phyloP scores from a whole-genome alignment of 352 stramenopile species.

The Globisporangium irregulare region DNA sequence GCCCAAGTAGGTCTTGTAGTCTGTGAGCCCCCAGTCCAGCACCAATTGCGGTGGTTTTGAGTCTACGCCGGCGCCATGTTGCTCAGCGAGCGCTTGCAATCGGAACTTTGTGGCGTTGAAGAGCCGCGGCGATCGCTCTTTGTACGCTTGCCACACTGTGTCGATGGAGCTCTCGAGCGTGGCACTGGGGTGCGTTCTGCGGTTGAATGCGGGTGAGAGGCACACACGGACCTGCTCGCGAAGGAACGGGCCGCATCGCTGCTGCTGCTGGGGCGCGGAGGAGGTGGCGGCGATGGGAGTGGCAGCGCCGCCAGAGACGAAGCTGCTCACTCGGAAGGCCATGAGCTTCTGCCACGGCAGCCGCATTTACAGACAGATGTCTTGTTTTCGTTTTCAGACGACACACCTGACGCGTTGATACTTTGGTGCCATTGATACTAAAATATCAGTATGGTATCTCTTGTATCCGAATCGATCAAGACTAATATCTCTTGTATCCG shows the following conservation, averaged over 20 bases:
- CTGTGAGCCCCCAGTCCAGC: slow-evolving; percentile 48
- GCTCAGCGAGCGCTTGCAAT: slow-evolving; percentile 14
- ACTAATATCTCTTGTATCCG: too few species aligned
- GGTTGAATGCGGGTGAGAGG: slow-evolving; percentile 45
- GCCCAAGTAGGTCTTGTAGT: slow-evolving; percentile 78
- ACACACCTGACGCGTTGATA: too few species aligned
- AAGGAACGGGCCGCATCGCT: slow-evolving; percentile 18
- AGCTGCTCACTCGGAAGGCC: slow-evolving; percentile 34
- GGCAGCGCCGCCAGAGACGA: slow-evolving; percentile 16
- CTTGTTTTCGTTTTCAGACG: neutral
- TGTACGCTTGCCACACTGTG: slow-evolving; percentile 38
- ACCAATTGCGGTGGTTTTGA: slow-evolving; percentile 11
- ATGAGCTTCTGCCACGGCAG: slow-evolving; percentile 32
- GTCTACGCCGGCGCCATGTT: slow-evolving; percentile 4
- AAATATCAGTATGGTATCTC: neutral
- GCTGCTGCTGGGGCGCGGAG: neutral
- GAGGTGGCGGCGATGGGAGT: neutral
- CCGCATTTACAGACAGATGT: slow-evolving; percentile 5
- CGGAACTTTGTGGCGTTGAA: slow-evolving; percentile 84
- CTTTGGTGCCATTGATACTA: neutral
- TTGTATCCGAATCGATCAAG: too few species aligned
- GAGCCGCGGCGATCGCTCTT: slow-evolving; percentile 32
- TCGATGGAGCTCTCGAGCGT: slow-evolving; percentile 36
- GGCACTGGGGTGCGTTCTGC: slow-evolving; percentile 36
- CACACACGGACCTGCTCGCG: slow-evolving; percentile 38